These are phyloP conservation scores for Saprolegnia diclina DNA, from an alignment of 352 stramenopile species.

Conservation along the genomic window DNA sequence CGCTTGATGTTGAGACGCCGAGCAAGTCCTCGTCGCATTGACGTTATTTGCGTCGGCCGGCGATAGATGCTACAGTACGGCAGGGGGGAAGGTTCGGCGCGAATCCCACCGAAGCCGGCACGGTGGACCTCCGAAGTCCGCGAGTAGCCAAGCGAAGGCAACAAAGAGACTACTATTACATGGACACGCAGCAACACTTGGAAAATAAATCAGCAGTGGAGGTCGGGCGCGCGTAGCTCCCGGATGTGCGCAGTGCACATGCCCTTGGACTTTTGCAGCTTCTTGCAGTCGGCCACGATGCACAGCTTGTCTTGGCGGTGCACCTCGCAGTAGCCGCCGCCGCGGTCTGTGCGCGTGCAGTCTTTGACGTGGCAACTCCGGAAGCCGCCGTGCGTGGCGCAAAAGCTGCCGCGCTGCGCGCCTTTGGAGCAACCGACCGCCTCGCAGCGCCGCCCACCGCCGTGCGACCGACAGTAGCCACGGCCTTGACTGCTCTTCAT, in stretches of 20 bases:
- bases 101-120: no score
- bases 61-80: no score
- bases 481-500: constrained; percentile 85
- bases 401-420: constrained; percentile 43
- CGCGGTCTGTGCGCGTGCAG: constrained; percentile 44
- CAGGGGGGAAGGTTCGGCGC: no score
- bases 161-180: no score
- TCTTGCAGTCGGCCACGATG: constrained; percentile 25
- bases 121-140: no score
- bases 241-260: constrained; percentile 28
- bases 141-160: no score
- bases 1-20: no score
- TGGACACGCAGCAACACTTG: no score
- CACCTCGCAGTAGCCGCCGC: constrained; percentile 40
- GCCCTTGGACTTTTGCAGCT: constrained; percentile 27
- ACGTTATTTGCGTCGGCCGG: no score
- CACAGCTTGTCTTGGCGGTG: constrained; percentile 25
- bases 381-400: constrained; percentile 43
- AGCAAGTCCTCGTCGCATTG: no score
- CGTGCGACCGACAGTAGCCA: constrained; percentile 75
- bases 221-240: neutral
- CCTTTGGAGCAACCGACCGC: constrained; percentile 84
- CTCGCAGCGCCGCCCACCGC: constrained; percentile 76
- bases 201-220: constrained; percentile 2
- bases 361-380: constrained; percentile 34